Evolutionary conservation across 371 early-diverging fungal genomes (phyloP).

Genomic region (Saksenaea vasiformis): DNA sequence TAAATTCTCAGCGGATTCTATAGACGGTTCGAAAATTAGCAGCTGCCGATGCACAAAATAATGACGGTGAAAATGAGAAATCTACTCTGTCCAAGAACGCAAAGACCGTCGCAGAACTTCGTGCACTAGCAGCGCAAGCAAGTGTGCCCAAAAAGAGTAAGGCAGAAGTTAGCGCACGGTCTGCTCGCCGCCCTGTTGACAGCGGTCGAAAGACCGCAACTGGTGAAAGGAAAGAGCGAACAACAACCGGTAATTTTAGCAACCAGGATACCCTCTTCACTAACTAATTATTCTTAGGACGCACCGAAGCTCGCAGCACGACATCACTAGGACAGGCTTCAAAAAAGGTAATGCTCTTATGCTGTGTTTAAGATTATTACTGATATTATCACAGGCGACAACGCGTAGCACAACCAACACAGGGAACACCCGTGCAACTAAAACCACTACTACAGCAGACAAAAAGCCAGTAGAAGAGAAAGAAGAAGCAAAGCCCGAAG

Average conservation of each 20-base stretch:
- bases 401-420: slow-evolving; percentile 1
- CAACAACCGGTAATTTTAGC: background rate
- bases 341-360: background rate
- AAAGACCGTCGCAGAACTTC: slow-evolving; percentile 29
- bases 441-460: slow-evolving; percentile 4
- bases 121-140: slow-evolving; percentile 34
- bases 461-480: background rate
- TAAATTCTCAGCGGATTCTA: background rate
- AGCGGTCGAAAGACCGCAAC: slow-evolving; percentile 7
- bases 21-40: slow-evolving; percentile 37
- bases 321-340: background rate
- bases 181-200: background rate
- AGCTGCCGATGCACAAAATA: slow-evolving; percentile 10
- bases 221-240: slow-evolving; percentile 4
- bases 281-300: background rate
- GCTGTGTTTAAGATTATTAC: background rate
- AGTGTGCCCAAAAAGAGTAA: slow-evolving; percentile 14
- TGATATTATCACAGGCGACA: background rate
- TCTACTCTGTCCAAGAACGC: slow-evolving; percentile 5
- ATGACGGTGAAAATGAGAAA: slow-evolving; percentile 1
- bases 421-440: slow-evolving; percentile 1
- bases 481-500: background rate
- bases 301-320: background rate
- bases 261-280: background rate
- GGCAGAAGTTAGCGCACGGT: background rate